Base-by-base conservation (phyloP, 257 asterid species). In the Rehmannia glutinosa region DNA sequence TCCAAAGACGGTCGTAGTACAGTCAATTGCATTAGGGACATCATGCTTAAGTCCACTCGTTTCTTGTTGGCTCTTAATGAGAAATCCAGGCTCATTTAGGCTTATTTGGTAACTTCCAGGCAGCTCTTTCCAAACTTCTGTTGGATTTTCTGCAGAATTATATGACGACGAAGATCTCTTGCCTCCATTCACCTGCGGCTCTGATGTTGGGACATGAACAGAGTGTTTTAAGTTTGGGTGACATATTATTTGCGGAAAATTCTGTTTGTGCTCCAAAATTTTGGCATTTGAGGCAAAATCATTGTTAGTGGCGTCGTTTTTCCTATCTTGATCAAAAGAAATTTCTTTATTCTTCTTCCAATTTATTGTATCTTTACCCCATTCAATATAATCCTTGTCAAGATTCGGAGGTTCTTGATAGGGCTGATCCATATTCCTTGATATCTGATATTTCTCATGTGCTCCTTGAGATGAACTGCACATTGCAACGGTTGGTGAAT, bases 221-320 rank as follows among this genome's bases (percentile, higher is more conserved):
- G 56, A 24, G 72, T 64, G 55, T 53, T 76, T 74, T 65, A 78
- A 68, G 69, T 73, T 75, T 10, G 72, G 78, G 15, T 32, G 74
- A 42, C 84, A 75, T 54, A 50, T 56, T 62, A 74, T 75, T 70
- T 60, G 72, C 10, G 81, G 79, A 63, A 77, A 76, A 59, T 73
- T 75, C 17, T 9, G 20, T 55, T 71, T 79, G 58, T 71, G 74
- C 68, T 78, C 82, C 64, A 41, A 10, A 15, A 64, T 30, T 10
- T 73, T 53, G 24, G 57, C 70, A 61, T 72, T 63, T 21, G 66
- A 47, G 33, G 19, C 50, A 77, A 51, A 62, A 24, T 69, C 73
- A 38, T 62, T 70, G 27, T 50, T 51, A 43, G 19, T 33, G 25
- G 7, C 76, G 39, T 30, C 24, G 19, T 36, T 65, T 69, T 51